Evolutionary conservation across 176 grass and related monocot species (phyloP).

Genomic region (Avena atlantica): DNA sequence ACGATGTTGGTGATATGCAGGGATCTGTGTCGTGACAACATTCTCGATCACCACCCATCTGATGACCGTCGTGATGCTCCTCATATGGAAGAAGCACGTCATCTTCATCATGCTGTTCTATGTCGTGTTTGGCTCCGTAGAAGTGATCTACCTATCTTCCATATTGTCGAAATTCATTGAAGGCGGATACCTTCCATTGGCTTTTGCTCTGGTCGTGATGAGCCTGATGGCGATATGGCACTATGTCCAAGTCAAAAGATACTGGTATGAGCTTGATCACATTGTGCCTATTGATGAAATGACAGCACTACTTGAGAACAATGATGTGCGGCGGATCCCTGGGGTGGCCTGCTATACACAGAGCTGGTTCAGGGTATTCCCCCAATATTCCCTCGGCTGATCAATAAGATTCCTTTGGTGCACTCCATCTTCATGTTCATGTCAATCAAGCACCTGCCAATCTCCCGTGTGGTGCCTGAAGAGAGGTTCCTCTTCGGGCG

Average conservation of each 20-base stretch:
- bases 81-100: conserved; percentile 67
- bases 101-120: conserved; percentile 51
- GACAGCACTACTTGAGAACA: conserved; percentile 17
- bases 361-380: conserved; percentile 71
- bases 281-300: conserved; percentile 7
- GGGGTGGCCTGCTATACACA: conserved; percentile 71
- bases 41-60: conserved; percentile 72
- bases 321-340: conserved; percentile 42
- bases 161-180: conserved; percentile 66
- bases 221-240: conserved; percentile 59
- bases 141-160: conserved; percentile 59
- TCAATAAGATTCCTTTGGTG: conserved; percentile 62
- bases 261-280: conserved; percentile 49
- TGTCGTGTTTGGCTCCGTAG: conserved; percentile 46
- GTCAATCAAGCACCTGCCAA: conserved; percentile 66
- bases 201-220: conserved; percentile 53
- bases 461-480: conserved; percentile 42
- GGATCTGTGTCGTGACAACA: conserved; percentile 64
- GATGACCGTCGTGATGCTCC: conserved; percentile 68
- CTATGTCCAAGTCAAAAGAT: conserved; percentile 52
- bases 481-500: conserved; percentile 68
- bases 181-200: conserved; percentile 59
- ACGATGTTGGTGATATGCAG: conserved; percentile 24
- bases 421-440: conserved; percentile 66
- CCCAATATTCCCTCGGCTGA: conserved; percentile 58